Evolutionary conservation across 257 asterid species (phyloP), one percentile per base, ranked within the genome.

Genomic region (Cordia subcordata): DNA sequence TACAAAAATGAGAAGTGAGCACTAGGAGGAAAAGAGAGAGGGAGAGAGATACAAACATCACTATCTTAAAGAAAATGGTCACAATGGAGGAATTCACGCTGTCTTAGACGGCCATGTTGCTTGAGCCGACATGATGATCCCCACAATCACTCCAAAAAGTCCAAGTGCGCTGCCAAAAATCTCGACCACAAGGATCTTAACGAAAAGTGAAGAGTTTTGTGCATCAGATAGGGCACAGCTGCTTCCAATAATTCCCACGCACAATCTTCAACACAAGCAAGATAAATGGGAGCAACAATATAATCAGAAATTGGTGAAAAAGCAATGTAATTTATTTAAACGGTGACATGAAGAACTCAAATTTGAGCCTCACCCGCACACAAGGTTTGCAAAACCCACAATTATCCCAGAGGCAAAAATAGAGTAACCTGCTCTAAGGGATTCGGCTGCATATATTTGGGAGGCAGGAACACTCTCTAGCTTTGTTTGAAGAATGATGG

Each of bases 101-200:
- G 33, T 75, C 73, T 71, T 84, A 37, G 93, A 21, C 57, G 97
- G 99, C 95, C 97, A 92, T 68, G 95, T 82, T 52, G 99, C 99
- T 81, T 92, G 97, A 61, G 99, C 95, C n/a, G 99, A 92, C 99
- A 92, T 92, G 72, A 92, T 92, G 63, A 92, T 92, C 76, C 99
- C 95, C 49, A 88, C 99, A 66, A 93, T 93, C 50, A 93, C 99
- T 62, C 99, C 99, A 27, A 93, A 93, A 55, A 89, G 80, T 23
- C 99, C 97, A 47, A 93, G 89, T 45, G 99, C 99, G 70, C 97
- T 93, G 56, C 99, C 99, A 55, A 93, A 93, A 58, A 93, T 93
- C 90, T 93, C 99, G 42, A 93, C 89, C 49, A 93, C 99, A 45
- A 93, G 96, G 76, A 93, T 93, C 84, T 93, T 93, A 40, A 93